Conservation (phyloP, 1,284 basidiomycete genomes). For the Mycosarcoma mackinlayi region DNA sequence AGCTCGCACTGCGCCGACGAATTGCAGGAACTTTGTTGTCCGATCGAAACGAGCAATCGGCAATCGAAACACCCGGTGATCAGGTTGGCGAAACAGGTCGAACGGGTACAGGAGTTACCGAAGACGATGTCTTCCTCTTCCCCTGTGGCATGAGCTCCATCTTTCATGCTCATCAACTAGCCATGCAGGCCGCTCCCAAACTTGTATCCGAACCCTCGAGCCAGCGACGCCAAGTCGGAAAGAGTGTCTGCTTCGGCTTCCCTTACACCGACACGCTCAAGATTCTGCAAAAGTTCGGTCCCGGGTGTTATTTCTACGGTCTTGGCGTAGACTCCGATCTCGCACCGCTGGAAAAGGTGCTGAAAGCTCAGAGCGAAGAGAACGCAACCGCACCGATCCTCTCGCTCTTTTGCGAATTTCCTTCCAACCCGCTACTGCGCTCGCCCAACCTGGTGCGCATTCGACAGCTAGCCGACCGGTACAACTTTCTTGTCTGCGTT, state of each 20-base stretch:
- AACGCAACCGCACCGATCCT: constrained; percentile 69
- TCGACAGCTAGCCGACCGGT: constrained; percentile 83
- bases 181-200: constrained; percentile 46
- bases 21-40: constrained; percentile 83
- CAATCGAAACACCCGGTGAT: constrained; percentile 66
- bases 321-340: constrained; percentile 82
- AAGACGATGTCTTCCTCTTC: constrained; percentile 88
- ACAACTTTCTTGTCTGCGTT: constrained; percentile 87
- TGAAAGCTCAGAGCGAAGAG: constrained; percentile 72
- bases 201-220: constrained; percentile 2
- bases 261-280: constrained; percentile 98
- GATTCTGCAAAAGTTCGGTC: constrained; percentile 95
- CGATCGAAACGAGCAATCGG: constrained; percentile 35
- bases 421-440: constrained; percentile 91
- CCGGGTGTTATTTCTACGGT: constrained; percentile 90
- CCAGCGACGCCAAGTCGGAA: constrained; percentile 31
- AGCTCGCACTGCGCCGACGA: constrained; percentile 84
- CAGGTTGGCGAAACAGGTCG: constrained; percentile 45
- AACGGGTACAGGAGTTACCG: constrained; percentile 68
- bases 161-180: constrained; percentile 83
- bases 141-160: constrained; percentile 92
- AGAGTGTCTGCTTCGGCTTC: constrained; percentile 75
- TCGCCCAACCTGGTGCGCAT: constrained; percentile 83
- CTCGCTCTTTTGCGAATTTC: constrained; percentile 80
- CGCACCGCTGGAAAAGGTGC: constrained; percentile 77